phyloP scores from a whole-genome alignment of 2,329 filamentous ascomycete species.

The Phaeomoniella chlamydospora region DNA sequence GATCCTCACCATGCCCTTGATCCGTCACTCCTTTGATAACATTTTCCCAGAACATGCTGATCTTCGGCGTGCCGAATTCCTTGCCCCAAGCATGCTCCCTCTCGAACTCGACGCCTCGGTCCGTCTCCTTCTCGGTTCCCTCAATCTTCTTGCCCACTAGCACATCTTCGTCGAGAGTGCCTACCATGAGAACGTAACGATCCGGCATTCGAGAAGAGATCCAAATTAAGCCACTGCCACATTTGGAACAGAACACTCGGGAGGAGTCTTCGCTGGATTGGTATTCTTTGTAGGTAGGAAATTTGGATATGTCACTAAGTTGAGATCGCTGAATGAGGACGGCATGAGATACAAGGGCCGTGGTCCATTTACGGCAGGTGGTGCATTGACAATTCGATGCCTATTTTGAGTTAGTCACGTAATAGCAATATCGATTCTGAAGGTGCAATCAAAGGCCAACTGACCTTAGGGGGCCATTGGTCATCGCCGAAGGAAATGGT shows the following conservation, averaged over 20 bases:
- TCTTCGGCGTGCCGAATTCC: conserved; percentile 3
- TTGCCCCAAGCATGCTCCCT: conserved; percentile 4
- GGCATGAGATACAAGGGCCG: conserved; percentile 6
- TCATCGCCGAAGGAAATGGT: conserved; percentile 4
- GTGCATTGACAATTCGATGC: conserved; percentile 6
- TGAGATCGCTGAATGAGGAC: conserved; percentile 6
- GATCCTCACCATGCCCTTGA: conserved; percentile 1
- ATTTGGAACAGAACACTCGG: conserved; percentile 7
- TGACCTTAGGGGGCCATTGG: conserved; percentile 6
- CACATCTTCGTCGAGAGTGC: conserved; percentile 7
- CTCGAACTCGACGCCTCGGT: conserved; percentile 6
- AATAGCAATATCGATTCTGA: too few species aligned
- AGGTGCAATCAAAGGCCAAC: too few species aligned
- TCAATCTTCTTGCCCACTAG: conserved; percentile 7
- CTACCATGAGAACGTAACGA: conserved; percentile 5
- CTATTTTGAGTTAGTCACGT: too few species aligned
- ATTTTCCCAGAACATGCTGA: conserved; percentile 8
- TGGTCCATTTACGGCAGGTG: conserved; percentile 8
- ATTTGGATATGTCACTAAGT: conserved; percentile 6
- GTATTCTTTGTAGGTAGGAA: conserved; percentile 6
- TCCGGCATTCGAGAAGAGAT: conserved; percentile 5
- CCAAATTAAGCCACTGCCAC: conserved; percentile 8
- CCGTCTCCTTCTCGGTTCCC: conserved; percentile 5
- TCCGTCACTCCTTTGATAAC: conserved; percentile 7
- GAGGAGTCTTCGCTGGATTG: conserved; percentile 4